A percentile compares a stretch with the other conserved stretches of the same genome.
Conservation (phyloP, 176 grass and related monocot genomes). For the Raddia distichophylla region DNA sequence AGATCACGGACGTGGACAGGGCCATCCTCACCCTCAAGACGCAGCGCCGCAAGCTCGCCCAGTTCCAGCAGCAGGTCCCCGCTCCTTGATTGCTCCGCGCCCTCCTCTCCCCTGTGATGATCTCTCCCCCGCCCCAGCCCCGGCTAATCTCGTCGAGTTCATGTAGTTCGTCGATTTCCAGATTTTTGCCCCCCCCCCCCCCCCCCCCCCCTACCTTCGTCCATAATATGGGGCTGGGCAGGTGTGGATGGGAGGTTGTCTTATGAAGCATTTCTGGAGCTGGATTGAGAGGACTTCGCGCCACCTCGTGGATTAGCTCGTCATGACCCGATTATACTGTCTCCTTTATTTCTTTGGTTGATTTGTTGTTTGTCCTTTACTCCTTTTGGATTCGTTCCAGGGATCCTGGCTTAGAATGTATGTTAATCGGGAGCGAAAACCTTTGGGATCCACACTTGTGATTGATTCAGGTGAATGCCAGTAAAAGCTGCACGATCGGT, state of each 20-base stretch:
- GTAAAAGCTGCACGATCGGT: not conserved
- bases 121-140: not conserved
- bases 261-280: not conserved
- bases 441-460: not conserved
- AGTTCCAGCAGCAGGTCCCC: conserved; percentile 86
- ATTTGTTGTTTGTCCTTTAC: conserved; percentile 12
- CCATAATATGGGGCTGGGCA: conserved; percentile 12
- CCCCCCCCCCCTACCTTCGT: too few relatives aligned
- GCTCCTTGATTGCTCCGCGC: not conserved
- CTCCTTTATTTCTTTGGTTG: not conserved
- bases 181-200: too few relatives aligned
- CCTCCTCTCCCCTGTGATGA: not conserved
- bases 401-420: conserved; percentile 13
- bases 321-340: not conserved
- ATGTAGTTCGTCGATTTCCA: not conserved
- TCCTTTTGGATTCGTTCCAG: not conserved
- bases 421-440: not conserved
- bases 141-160: not conserved
- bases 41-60: conserved; percentile 91
- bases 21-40: conserved; percentile 97
- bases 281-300: not conserved
- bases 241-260: not conserved
- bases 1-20: conserved; percentile 95
- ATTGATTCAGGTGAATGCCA: not conserved
- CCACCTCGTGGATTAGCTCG: not conserved